Conservation (phyloP, 2,329 filamentous ascomycete species). For the Ambrosiella beaveri region DNA sequence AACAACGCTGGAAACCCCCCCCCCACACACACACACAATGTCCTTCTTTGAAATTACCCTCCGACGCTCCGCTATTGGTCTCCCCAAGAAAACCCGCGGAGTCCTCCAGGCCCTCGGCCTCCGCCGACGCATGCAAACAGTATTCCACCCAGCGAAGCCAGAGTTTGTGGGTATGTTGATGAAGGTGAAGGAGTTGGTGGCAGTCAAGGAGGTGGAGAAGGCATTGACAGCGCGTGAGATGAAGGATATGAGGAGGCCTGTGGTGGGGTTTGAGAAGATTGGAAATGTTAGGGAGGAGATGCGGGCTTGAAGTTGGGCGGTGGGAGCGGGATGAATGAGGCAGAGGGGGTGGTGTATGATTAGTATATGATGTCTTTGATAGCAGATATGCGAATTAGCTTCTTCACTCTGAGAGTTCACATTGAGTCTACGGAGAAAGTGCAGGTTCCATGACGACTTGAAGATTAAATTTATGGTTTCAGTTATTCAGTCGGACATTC, state of each 20-base stretch:
- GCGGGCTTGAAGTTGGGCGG: not conserved
- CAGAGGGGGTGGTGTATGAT: not conserved
- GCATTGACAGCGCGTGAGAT: conserved; percentile 50
- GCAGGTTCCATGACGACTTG: too few relatives aligned
- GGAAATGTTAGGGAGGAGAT: conserved; percentile 22
- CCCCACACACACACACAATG: conserved; percentile 30
- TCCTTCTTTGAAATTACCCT: conserved; percentile 83
- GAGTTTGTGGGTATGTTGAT: conserved; percentile 81
- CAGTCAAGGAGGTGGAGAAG: conserved; percentile 58
- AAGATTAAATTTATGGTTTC: too few relatives aligned
- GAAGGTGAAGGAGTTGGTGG: conserved; percentile 82
- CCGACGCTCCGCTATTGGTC: conserved; percentile 74
- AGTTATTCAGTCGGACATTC: too few relatives aligned
- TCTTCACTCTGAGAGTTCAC: too few relatives aligned
- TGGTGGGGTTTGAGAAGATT: conserved; percentile 68
- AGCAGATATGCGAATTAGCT: too few relatives aligned
- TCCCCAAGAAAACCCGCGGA: conserved; percentile 61
- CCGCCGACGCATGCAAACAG: conserved; percentile 66
- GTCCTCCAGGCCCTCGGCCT: conserved; percentile 75
- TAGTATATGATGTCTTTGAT: too few relatives aligned
- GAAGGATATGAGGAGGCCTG: conserved; percentile 53
- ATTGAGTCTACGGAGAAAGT: too few relatives aligned
- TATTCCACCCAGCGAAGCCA: conserved; percentile 71
- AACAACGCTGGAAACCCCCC: not conserved
- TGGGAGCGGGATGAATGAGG: conserved; percentile 17